Conservation (phyloP, 768 basidiomycete species). For the Sistotremastrum niveocremeum region DNA sequence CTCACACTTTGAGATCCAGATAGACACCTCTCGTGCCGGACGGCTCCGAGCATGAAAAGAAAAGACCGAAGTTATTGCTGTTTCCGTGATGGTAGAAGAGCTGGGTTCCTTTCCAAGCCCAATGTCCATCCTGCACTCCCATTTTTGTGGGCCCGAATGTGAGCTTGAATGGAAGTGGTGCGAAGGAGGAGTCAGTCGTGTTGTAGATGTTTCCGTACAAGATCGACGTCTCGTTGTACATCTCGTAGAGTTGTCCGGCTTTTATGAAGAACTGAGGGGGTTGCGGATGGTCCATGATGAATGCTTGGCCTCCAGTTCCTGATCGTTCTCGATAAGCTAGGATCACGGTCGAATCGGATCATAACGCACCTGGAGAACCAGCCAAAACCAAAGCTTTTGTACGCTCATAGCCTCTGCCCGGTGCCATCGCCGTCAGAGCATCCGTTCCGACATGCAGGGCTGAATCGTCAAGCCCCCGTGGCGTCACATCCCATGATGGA, state of each 20-base stretch:
- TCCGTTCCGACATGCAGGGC: too few species aligned
- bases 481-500: too few species aligned
- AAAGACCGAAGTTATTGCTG: constrained; percentile 30
- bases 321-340: too few species aligned
- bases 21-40: constrained; percentile 30
- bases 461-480: too few species aligned
- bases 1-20: constrained; percentile 34
- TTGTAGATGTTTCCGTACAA: constrained; percentile 42
- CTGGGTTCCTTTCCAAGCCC: constrained; percentile 45
- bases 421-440: too few species aligned
- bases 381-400: too few species aligned
- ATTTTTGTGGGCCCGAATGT: constrained; percentile 24
- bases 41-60: constrained; percentile 24
- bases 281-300: constrained; percentile 10
- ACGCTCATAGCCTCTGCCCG: too few species aligned
- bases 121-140: constrained; percentile 30
- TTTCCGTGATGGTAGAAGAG: constrained; percentile 32
- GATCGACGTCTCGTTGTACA: constrained; percentile 42
- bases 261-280: constrained; percentile 43
- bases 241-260: constrained; percentile 36
- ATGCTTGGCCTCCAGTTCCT: constrained; percentile 7
- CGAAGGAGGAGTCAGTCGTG: constrained; percentile 25
- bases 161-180: constrained; percentile 31
- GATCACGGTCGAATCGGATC: too few species aligned
- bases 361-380: too few species aligned